Conservation (phyloP, 2,329 filamentous ascomycete genomes). For the Fusarium humuli region DNA sequence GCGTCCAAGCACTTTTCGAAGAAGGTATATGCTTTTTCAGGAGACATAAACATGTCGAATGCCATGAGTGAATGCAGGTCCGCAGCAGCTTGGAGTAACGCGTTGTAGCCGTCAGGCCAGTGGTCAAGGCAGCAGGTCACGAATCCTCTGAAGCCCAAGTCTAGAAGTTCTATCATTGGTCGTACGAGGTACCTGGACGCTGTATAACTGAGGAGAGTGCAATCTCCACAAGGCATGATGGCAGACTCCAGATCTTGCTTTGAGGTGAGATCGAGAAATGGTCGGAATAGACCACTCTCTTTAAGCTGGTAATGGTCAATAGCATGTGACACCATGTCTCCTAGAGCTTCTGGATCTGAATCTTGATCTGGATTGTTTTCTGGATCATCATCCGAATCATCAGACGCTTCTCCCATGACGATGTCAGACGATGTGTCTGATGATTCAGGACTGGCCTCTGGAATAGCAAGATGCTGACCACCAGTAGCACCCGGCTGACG, state of each 20-base stretch:
- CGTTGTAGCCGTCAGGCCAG: constrained; percentile 42
- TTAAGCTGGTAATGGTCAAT: constrained; percentile 18
- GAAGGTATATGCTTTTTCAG: constrained; percentile 19
- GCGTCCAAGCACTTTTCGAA: constrained; percentile 36
- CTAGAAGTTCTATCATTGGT: constrained; percentile 38
- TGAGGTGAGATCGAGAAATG: constrained; percentile 31
- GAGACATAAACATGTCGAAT: constrained; percentile 21
- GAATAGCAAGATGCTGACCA: constrained; percentile 15
- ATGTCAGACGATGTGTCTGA: neutral
- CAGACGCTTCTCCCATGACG: neutral
- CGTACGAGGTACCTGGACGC: neutral
- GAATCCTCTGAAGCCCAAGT: constrained; percentile 36
- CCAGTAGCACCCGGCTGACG: constrained; percentile 13
- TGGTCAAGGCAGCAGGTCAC: constrained; percentile 34
- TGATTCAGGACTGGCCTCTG: neutral
- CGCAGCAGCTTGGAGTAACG: constrained; percentile 30
- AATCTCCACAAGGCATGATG: constrained; percentile 40
- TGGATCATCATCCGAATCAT: neutral
- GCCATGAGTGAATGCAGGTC: constrained; percentile 24
- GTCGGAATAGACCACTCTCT: constrained; percentile 7
- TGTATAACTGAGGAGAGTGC: constrained; percentile 44
- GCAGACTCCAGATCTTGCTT: constrained; percentile 30
- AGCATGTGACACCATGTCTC: constrained; percentile 29
- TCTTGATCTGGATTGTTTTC: neutral
- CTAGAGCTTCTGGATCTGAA: constrained; percentile 18